Evolutionary conservation across 768 basidiomycete genomes (phyloP), one percentile per base, ranked within the genome.

Genomic region (Ramaria sp.): DNA sequence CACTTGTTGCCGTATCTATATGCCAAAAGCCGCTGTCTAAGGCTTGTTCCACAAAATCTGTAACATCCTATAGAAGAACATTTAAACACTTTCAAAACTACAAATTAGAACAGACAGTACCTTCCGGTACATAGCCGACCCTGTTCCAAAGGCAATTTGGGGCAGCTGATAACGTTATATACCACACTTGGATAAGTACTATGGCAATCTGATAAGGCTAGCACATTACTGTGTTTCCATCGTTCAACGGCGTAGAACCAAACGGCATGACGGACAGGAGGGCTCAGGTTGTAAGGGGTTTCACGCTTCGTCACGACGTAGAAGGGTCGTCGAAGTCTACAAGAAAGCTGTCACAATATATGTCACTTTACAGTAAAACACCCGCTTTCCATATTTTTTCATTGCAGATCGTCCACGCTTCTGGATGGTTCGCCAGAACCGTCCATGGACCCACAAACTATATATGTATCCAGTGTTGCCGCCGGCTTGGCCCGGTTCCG

Each of bases 1-100:
- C 22, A 24, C 48, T 33, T 13, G 48, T 3, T 27, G 83, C 83
- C 5, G 81, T 80, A 67, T 84, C 83, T 11, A 86, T 68, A 66
- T 86, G 84, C 3, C 72, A 72, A 63, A 86, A 85, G 0, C 83
- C 84, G 0, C 69, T 63, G 15, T 83, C 76, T 0, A 86, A 67
- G 3, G 84, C 84, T 62, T 78, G 77, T 46, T 76, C 72, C 38
- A 83, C 76, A 58, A 77, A 78, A 39, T 70, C 70, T 33, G 79
- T 75, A 10, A 79, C 78, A 59, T 84, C 80, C 64, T 70, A n/a
- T 71, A 47, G 66, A 67, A 60, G 60, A 58, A n/a, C 59, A 51
- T n/a, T 57, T 51, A 27, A 48, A 43, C 17, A 43, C 42, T 19
- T 17, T 43, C 2, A 19, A 43, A 9, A 43, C 1, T 37, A 37